phyloP scores from a whole-genome alignment of 805 yeast genomes.

The Candida wancherniae region DNA sequence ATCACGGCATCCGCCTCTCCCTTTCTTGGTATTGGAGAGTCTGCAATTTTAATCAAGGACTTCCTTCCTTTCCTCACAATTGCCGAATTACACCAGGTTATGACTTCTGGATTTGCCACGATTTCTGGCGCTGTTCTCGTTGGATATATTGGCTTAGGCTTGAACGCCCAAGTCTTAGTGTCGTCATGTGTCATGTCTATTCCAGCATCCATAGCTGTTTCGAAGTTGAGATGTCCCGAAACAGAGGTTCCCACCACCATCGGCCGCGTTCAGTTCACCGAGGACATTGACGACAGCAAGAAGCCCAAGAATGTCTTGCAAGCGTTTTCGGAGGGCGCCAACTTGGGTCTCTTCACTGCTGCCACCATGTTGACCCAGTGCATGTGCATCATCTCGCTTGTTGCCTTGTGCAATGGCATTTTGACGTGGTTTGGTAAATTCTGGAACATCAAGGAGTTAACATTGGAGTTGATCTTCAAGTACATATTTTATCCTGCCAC shows the following conservation, averaged over 20 bases:
- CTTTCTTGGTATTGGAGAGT: constrained; percentile 62
- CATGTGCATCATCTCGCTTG: constrained; percentile 57
- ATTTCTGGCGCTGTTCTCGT: constrained; percentile 62
- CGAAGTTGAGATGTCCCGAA: constrained; percentile 58
- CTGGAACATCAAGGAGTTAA: constrained; percentile 52
- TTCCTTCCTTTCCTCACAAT: constrained; percentile 54
- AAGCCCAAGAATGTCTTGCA: constrained; percentile 48
- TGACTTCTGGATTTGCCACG: constrained; percentile 61
- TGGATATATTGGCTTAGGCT: constrained; percentile 58
- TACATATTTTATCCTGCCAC: constrained; percentile 58
- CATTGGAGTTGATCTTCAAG: constrained; percentile 52
- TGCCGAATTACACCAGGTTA: constrained; percentile 59
- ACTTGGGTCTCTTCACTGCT: constrained; percentile 53
- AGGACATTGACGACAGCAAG: constrained; percentile 29
- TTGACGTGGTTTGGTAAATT: constrained; percentile 58
- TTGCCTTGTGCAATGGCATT: constrained; percentile 51
- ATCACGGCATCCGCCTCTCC: constrained; percentile 66
- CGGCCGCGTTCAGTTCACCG: constrained; percentile 46
- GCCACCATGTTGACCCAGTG: constrained; percentile 54
- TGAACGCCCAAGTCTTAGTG: constrained; percentile 57
- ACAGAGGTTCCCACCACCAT: constrained; percentile 49
- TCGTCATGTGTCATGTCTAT: constrained; percentile 69
- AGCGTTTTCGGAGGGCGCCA: constrained; percentile 56
- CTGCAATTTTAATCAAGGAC: constrained; percentile 56
- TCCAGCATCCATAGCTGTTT: constrained; percentile 58